These are phyloP conservation scores for Cercis canadensis DNA, from an alignment of 306 rosid species.

Conservation along the genomic window DNA sequence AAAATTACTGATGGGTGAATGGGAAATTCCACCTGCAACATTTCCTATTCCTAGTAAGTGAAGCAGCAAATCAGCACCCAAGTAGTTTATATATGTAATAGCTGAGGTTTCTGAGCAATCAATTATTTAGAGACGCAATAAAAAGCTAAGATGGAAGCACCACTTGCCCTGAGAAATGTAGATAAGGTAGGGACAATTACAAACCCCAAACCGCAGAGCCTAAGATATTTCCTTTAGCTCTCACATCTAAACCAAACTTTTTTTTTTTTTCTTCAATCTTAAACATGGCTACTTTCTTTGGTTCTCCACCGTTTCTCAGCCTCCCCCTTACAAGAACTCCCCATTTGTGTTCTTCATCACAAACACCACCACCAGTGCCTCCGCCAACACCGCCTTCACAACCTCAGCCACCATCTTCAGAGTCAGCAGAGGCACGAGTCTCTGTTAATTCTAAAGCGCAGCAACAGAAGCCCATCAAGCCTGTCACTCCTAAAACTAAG, in stretches of 20 bases:
- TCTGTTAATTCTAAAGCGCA: conserved; percentile 38
- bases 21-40: too few species aligned
- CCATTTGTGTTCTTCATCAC: conserved; percentile 67
- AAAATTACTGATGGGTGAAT: too few species aligned
- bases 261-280: background rate
- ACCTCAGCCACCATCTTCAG: conserved; percentile 54
- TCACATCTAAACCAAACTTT: conserved; percentile 36
- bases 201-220: conserved; percentile 5
- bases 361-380: conserved; percentile 56
- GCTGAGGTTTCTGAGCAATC: too few species aligned
- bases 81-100: too few species aligned
- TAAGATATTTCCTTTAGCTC: conserved; percentile 6
- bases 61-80: too few species aligned
- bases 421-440: conserved; percentile 33
- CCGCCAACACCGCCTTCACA: conserved; percentile 54
- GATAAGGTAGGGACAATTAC: conserved; percentile 58
- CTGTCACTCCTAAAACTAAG: conserved; percentile 43
- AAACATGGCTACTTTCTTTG: conserved; percentile 81
- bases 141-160: background rate
- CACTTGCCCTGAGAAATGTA: conserved; percentile 2
- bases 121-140: too few species aligned
- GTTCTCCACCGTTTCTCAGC: conserved; percentile 70
- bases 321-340: conserved; percentile 66
- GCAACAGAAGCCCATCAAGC: conserved; percentile 50
- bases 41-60: too few species aligned